These are phyloP conservation scores for Sparassis latifolia DNA, from an alignment of 1,284 basidiomycete genomes.

Conservation along the genomic window DNA sequence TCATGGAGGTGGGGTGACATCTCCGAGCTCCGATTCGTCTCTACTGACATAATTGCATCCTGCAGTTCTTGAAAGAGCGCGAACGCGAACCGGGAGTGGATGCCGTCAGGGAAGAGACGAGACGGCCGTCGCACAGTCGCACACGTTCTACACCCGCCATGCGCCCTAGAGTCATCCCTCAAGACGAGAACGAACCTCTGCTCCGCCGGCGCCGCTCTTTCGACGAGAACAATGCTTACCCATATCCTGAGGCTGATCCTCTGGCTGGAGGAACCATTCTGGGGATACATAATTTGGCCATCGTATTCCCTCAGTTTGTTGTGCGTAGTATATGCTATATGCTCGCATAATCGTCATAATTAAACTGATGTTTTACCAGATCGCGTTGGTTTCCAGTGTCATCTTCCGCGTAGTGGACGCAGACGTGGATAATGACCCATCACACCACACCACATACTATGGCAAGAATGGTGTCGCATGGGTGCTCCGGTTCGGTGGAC, in stretches of 20 bases:
- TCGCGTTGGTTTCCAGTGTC: constrained; percentile 81
- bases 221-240: constrained; percentile 43
- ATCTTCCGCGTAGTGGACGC: constrained; percentile 81
- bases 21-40: neutral
- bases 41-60: constrained; percentile 4
- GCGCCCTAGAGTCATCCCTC: constrained; percentile 11
- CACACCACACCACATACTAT: constrained; percentile 52
- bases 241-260: constrained; percentile 36
- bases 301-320: constrained; percentile 89
- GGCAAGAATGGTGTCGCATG: constrained; percentile 88
- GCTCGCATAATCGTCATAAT: neutral
- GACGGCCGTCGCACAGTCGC: constrained; percentile 37
- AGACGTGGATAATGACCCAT: constrained; percentile 30
- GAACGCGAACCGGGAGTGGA: constrained; percentile 26
- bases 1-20: constrained; percentile 71
- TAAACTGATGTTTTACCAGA: constrained; percentile 35
- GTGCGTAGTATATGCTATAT: constrained; percentile 30
- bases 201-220: constrained; percentile 60
- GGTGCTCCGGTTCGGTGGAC: constrained; percentile 89
- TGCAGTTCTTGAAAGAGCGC: constrained; percentile 80
- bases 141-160: constrained; percentile 38
- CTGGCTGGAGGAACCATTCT: constrained; percentile 90
- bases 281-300: constrained; percentile 93
- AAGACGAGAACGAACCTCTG: constrained; percentile 41
- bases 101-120: constrained; percentile 10